Percentiles rank a stretch among this genome's conserved stretches.
Conservation (phyloP, 495 filamentous ascomycete species). For the Penicillium soppii region DNA sequence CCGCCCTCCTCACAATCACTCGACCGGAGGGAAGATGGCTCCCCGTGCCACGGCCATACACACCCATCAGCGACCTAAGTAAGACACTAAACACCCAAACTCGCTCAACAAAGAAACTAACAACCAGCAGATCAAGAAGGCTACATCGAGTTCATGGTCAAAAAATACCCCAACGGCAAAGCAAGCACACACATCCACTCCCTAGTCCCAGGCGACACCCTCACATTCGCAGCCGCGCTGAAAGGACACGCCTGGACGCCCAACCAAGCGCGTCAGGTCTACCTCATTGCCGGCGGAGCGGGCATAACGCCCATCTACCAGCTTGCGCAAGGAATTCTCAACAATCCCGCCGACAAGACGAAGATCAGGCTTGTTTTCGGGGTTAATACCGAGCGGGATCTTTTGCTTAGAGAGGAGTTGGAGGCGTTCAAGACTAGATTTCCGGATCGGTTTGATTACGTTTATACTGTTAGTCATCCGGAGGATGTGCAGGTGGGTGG, state of each 20-base stretch:
- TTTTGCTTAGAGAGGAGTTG: constrained; percentile 58
- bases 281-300: constrained; percentile 61
- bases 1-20: constrained; percentile 55
- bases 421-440: constrained; percentile 50
- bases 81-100: constrained; percentile 4
- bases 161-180: constrained; percentile 63
- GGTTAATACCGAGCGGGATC: constrained; percentile 60
- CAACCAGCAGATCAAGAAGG: constrained; percentile 47
- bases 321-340: constrained; percentile 58
- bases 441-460: constrained; percentile 56
- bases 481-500: constrained; percentile 25
- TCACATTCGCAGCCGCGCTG: constrained; percentile 52
- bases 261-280: constrained; percentile 54
- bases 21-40: constrained; percentile 51
- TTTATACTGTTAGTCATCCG: constrained; percentile 58
- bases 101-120: neutral
- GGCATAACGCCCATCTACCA: constrained; percentile 67
- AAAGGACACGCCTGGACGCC: constrained; percentile 54
- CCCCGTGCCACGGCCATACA: constrained; percentile 59
- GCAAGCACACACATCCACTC: constrained; percentile 61
- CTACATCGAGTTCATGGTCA: constrained; percentile 59
- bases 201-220: constrained; percentile 56
- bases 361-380: constrained; percentile 65
- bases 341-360: constrained; percentile 60
- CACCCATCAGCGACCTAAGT: constrained; percentile 56